phyloP scores from a whole-genome alignment of 495 filamentous ascomycete species.

The Trichocladium antarcticum region DNA sequence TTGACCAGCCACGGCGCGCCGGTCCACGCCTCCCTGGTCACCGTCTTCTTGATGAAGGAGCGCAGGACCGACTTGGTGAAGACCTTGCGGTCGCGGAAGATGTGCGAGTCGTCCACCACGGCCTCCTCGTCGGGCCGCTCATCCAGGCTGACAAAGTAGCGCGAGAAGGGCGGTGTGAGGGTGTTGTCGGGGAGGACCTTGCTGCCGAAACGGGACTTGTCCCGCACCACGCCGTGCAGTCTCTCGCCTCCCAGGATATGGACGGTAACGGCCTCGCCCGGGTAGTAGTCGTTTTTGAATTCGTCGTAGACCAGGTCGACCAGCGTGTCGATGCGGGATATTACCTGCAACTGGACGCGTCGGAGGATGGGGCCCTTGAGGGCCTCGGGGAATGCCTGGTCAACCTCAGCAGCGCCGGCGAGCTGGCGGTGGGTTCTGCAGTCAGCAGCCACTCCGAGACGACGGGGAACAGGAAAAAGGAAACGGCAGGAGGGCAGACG shows the following conservation, averaged over 20 bases:
- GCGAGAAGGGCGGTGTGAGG: conserved; percentile 54
- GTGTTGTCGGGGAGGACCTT: conserved; percentile 52
- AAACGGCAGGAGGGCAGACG: neutral
- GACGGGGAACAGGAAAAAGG: neutral
- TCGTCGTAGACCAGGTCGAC: conserved; percentile 58
- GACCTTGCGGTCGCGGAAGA: conserved; percentile 77
- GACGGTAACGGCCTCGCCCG: conserved; percentile 75
- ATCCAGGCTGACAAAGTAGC: conserved; percentile 68
- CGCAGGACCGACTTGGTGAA: conserved; percentile 94
- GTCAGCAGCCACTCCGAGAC: conserved; percentile 3
- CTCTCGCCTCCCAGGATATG: conserved; percentile 58
- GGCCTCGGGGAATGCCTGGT: conserved; percentile 81
- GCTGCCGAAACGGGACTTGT: conserved; percentile 67
- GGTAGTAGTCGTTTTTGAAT: conserved; percentile 89
- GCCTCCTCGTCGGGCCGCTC: conserved; percentile 62
- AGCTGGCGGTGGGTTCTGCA: conserved; percentile 38
- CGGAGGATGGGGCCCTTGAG: conserved; percentile 84
- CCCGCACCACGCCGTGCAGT: conserved; percentile 65
- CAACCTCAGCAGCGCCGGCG: conserved; percentile 77
- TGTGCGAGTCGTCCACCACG: conserved; percentile 66
- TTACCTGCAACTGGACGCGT: conserved; percentile 80
- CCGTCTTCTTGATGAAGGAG: conserved; percentile 89
- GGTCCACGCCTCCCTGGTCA: conserved; percentile 81
- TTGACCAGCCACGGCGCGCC: conserved; percentile 96
- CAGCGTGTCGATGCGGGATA: conserved; percentile 82